Conservation (phyloP, 768 basidiomycete genomes). For the Boletellus ananiceps region DNA sequence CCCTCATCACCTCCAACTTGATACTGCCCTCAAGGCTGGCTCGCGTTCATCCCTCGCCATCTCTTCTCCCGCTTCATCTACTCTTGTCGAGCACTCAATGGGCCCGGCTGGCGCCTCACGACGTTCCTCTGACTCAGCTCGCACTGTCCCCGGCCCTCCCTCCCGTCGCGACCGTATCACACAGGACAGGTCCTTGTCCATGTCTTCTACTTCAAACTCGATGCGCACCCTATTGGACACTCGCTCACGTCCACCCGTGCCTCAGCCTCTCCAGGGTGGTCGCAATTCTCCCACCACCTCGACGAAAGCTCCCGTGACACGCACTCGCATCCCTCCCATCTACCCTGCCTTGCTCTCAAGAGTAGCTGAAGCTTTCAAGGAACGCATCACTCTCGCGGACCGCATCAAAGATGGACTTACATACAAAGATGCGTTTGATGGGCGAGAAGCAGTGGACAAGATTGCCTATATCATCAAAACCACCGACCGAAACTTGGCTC, state of each 20-base stretch:
- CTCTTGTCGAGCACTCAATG: conserved; percentile 33
- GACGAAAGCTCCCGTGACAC: conserved; percentile 36
- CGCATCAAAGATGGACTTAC: conserved; percentile 91
- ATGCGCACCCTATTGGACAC: conserved; percentile 43
- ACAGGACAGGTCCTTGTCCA: conserved; percentile 74
- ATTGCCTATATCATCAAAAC: conserved; percentile 99
- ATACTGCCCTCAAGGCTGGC: conserved; percentile 43
- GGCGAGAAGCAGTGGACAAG: conserved; percentile 94
- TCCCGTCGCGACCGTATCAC: conserved; percentile 55
- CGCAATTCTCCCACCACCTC: conserved; percentile 35
- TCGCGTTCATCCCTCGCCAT: conserved; percentile 40
- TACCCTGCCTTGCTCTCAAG: conserved; percentile 96
- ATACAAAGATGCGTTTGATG: conserved; percentile 95
- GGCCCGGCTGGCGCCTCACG: conserved; percentile 33
- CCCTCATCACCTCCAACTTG: conserved; percentile 55
- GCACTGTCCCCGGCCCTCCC: conserved; percentile 49
- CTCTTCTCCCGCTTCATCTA: conserved; percentile 43
- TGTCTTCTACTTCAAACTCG: conserved; percentile 58
- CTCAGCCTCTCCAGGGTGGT: conserved; percentile 35
- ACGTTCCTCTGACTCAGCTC: conserved; percentile 67
- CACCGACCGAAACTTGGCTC: conserved; percentile 91
- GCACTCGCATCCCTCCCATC: conserved; percentile 63
- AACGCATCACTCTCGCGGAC: conserved; percentile 72
- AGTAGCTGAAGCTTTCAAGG: conserved; percentile 89
- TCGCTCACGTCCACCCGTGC: conserved; percentile 33